Percentiles rank a stretch among this genome's conserved stretches.
Conservation (phyloP, 192 early-diverging fungal genomes). For the Glomus cerebriforme region DNA sequence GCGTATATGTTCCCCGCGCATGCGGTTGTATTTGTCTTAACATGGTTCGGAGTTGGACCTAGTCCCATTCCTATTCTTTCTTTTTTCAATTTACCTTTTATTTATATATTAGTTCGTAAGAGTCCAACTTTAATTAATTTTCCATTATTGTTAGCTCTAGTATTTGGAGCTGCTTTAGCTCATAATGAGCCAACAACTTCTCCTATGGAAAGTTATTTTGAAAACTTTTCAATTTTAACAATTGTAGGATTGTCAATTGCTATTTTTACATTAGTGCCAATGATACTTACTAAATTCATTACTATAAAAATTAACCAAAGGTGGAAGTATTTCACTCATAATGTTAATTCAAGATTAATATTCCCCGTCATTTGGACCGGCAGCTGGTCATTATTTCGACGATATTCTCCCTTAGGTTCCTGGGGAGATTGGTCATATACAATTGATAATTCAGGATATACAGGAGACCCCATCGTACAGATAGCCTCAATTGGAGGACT, state of each 20-base stretch:
- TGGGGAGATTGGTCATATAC: slow-evolving; percentile 33
- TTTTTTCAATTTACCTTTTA: not conserved
- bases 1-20: not conserved
- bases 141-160: not conserved
- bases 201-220: not conserved
- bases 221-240: not conserved
- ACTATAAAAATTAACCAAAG: not conserved
- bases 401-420: slow-evolving; percentile 24
- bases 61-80: not conserved
- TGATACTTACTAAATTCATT: not conserved
- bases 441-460: not conserved
- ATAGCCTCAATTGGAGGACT: not conserved
- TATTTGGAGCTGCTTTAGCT: not conserved
- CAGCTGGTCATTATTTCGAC: not conserved
- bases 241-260: not conserved
- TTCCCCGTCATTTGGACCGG: slow-evolving; percentile 6
- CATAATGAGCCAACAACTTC: not conserved
- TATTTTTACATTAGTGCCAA: not conserved
- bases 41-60: not conserved
- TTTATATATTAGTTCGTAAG: not conserved
- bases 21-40: not conserved
- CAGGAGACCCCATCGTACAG: slow-evolving; percentile 15
- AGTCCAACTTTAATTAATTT: not conserved
- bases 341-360: not conserved
- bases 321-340: not conserved